A percentile compares a stretch with the other conserved stretches of the same genome.
phyloP scores from a whole-genome alignment of 2,329 filamentous ascomycete species.

The Aspergillus brunneoviolaceus region DNA sequence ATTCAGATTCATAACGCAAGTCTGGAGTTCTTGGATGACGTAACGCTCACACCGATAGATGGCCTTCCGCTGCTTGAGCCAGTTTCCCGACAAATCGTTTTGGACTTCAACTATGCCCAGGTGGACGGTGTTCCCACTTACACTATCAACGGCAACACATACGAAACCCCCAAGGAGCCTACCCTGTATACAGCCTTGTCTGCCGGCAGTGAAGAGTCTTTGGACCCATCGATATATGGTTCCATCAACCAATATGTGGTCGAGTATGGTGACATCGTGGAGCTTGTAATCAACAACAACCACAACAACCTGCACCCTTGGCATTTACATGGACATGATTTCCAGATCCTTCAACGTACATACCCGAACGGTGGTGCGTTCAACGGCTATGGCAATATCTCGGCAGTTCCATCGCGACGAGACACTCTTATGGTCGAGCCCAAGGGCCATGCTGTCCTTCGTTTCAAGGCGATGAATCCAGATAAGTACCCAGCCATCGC shows the following conservation, averaged over 20 bases:
- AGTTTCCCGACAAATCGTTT: slow-evolving; percentile 30
- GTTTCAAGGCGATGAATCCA: slow-evolving; percentile 38
- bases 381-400: slow-evolving; percentile 26
- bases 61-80: slow-evolving; percentile 27
- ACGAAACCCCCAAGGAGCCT: slow-evolving; percentile 71
- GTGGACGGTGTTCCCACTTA: slow-evolving; percentile 62
- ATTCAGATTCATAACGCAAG: slow-evolving; percentile 58
- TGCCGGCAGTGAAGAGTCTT: slow-evolving; percentile 51
- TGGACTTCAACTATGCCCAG: slow-evolving; percentile 61
- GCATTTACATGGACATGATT: slow-evolving; percentile 55
- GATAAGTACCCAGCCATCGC: slow-evolving; percentile 18
- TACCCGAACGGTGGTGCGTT: slow-evolving; percentile 28
- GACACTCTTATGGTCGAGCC: slow-evolving; percentile 38
- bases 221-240: slow-evolving; percentile 64
- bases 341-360: slow-evolving; percentile 43
- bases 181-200: slow-evolving; percentile 74
- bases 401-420: slow-evolving; percentile 29
- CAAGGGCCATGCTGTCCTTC: slow-evolving; percentile 32
- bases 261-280: slow-evolving; percentile 54
- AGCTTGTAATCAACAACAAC: slow-evolving; percentile 39
- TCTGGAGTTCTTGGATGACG: slow-evolving; percentile 66
- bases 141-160: slow-evolving; percentile 76
- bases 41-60: slow-evolving; percentile 27
- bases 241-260: slow-evolving; percentile 68
- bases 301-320: slow-evolving; percentile 46